Percentiles rank a stretch among this genome's conserved stretches.
Conservation (phyloP, 2,329 filamentous ascomycete genomes). For the Celoporthe dispersa region DNA sequence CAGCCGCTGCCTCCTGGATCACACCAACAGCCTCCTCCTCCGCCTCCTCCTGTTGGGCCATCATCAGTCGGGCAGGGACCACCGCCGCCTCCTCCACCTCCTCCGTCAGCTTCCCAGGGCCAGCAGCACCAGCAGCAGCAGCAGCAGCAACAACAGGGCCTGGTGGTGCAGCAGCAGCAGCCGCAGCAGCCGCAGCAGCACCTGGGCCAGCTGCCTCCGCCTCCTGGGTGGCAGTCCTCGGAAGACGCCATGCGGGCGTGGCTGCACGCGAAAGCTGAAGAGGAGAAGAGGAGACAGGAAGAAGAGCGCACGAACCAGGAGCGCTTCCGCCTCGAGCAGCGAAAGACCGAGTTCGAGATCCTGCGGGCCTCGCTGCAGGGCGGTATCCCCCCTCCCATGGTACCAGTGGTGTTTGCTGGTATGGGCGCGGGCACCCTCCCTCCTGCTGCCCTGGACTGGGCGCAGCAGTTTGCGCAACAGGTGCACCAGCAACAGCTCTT, state of each 20-base stretch:
- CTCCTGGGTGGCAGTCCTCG: constrained; percentile 68
- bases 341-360: constrained; percentile 74
- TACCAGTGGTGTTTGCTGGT: constrained; percentile 75
- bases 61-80: constrained; percentile 35
- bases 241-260: constrained; percentile 75
- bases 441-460: constrained; percentile 67
- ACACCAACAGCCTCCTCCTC: constrained; percentile 36
- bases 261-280: constrained; percentile 73
- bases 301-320: constrained; percentile 72
- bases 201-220: constrained; percentile 63
- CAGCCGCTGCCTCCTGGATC: constrained; percentile 47
- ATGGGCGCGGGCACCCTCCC: constrained; percentile 68
- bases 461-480: constrained; percentile 64
- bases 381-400: constrained; percentile 74
- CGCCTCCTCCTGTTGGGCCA: constrained; percentile 31
- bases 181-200: constrained; percentile 28
- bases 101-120: constrained; percentile 35
- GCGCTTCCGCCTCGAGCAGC: constrained; percentile 69
- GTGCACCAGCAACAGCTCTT: constrained; percentile 56
- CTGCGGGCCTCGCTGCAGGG: constrained; percentile 69
- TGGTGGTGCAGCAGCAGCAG: constrained; percentile 34
- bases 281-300: constrained; percentile 74
- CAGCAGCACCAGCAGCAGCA: constrained; percentile 23
- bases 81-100: constrained; percentile 33
- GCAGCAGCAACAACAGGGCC: constrained; percentile 28